Base-by-base conservation (phyloP, 2,329 filamentous ascomycete genomes). In the Saccharata proteae region DNA sequence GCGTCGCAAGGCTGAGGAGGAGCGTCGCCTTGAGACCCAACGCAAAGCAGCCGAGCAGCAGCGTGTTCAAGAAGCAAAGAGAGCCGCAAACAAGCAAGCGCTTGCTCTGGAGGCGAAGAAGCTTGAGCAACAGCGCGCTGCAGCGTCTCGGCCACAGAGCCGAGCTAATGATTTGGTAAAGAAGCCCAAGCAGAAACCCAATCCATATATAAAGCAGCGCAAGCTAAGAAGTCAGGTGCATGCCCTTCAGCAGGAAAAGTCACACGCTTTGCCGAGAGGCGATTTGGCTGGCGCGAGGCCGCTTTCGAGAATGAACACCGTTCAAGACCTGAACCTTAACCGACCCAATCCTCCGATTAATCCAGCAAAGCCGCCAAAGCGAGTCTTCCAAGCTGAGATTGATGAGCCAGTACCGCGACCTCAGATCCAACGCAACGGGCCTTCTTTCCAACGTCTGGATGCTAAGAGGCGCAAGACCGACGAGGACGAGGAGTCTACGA, bases 381-480 rank as follows among this genome's bases (percentile, higher is more conserved):
- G 86, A 39, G 68, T 74, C 8, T 64, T 85, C 30, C 76, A 77
- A n/a, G 61, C 69, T 32, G 71, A 81, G 21, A 62, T 69, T 21
- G 71, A 76, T 12, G 69, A 75, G 21, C 58, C 62, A 20, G 55
- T 62, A 13, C 61, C 62, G 30, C 57, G 66, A 12, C 66, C 70
- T 26, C 68, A 74, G 26, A 63, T 65, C 19, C 68, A 51, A 47
- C 69, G 11, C 66, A 73, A n/a, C 16, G 46, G 44, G 17, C 45
- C 56, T 12, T 51, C 54, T 4, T 59, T 51, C 7, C 77, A 80
- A 43, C 73, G 80, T 47, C 60, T 70, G 41, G 83, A 93, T 31
- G 65, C 71, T 14, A 94, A 93, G 62, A 73, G 85, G 35, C 72
- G 84, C 42, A 79, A 78, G 49, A 90, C 78, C 31, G 75, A 88